These are phyloP conservation scores for Salvia miltiorrhiza DNA, from an alignment of 257 asterid genomes.

Conservation along the genomic window DNA sequence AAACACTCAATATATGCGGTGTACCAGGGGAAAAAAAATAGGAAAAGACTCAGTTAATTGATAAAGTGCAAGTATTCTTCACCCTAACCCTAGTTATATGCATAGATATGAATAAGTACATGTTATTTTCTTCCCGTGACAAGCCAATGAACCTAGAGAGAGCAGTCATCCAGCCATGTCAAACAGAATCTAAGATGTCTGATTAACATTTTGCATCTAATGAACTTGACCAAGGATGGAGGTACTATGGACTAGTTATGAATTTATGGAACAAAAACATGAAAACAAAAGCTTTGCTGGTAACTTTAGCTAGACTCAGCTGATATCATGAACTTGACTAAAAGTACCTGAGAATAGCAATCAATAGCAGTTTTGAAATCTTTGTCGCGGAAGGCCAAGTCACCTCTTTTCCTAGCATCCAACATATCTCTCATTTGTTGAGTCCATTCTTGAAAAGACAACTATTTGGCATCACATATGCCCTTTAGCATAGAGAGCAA, in stretches of 20 bases:
- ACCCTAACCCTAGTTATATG: neutral
- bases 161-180: neutral
- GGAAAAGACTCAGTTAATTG: neutral
- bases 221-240: neutral
- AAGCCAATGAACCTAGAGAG: neutral
- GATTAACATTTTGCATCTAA: neutral
- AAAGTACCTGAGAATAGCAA: slow-evolving; percentile 79
- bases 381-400: slow-evolving; percentile 93
- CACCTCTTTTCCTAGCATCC: slow-evolving; percentile 95
- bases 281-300: neutral
- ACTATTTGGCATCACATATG: slow-evolving; percentile 36
- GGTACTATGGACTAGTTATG: neutral
- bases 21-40: neutral
- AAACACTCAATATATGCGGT: neutral
- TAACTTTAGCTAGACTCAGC: neutral
- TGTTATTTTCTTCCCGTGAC: neutral
- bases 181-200: neutral
- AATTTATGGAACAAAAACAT: neutral
- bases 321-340: neutral
- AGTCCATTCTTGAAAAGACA: slow-evolving; percentile 99
- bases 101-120: neutral
- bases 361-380: slow-evolving; percentile 87
- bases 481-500: slow-evolving; percentile 19
- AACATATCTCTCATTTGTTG: slow-evolving; percentile 95
- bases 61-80: neutral